Evolutionary conservation across 768 basidiomycete genomes (phyloP).

Genomic region (Sarcodon aspratus): DNA sequence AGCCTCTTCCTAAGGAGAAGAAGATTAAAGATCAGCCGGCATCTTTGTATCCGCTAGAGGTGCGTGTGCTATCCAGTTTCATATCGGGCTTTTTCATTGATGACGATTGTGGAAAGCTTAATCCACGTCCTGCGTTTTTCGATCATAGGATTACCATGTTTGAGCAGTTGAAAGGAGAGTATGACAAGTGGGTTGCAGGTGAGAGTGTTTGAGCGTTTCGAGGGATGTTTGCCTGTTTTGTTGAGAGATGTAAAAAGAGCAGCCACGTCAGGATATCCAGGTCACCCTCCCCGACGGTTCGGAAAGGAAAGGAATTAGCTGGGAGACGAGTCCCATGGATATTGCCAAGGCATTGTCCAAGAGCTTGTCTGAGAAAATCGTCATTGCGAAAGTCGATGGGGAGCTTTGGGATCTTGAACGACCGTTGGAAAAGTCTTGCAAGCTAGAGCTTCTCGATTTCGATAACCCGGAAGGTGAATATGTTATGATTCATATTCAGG

Average conservation of each 20-base stretch:
- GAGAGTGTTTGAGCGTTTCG: slow-evolving; percentile 8
- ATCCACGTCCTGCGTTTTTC: slow-evolving; percentile 80
- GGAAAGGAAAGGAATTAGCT: slow-evolving; percentile 73
- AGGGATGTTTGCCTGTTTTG: background rate
- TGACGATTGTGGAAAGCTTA: slow-evolving; percentile 35
- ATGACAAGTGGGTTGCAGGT: slow-evolving; percentile 77
- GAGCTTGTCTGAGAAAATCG: slow-evolving; percentile 75
- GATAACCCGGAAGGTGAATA: slow-evolving; percentile 77
- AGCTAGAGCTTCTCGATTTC: slow-evolving; percentile 83
- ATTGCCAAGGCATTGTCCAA: slow-evolving; percentile 83
- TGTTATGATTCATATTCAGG: background rate
- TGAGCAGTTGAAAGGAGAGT: slow-evolving; percentile 73
- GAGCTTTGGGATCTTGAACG: slow-evolving; percentile 91
- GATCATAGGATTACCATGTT: slow-evolving; percentile 86
- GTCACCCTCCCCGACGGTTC: slow-evolving; percentile 85
- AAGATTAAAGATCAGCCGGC: slow-evolving; percentile 22
- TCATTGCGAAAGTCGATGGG: slow-evolving; percentile 91
- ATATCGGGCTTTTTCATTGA: background rate
- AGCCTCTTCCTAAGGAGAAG: slow-evolving; percentile 37
- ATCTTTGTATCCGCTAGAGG: slow-evolving; percentile 55
- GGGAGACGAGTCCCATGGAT: slow-evolving; percentile 92
- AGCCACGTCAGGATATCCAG: slow-evolving; percentile 74
- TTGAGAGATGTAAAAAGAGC: slow-evolving; percentile 27
- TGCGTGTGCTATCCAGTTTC: slow-evolving; percentile 15
- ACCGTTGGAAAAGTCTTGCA: slow-evolving; percentile 78